Evolutionary conservation across 345 rosid genomes (phyloP).

Genomic region (Eucalyptus viminalis): DNA sequence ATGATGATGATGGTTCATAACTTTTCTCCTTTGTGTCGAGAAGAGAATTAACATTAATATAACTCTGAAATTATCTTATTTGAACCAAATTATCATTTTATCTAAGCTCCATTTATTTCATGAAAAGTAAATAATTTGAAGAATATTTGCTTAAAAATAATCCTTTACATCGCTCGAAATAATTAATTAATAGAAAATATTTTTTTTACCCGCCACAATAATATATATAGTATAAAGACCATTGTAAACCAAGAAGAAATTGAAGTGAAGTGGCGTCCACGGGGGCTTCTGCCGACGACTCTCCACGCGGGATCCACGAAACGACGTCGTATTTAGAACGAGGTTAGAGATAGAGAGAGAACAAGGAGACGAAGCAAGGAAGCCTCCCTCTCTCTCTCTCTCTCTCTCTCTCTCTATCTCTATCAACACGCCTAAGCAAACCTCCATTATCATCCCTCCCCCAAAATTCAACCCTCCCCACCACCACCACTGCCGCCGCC

Average conservation of each 20-base stretch:
- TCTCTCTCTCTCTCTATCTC: neutral
- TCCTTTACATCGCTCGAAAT: no score
- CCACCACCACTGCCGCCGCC: neutral
- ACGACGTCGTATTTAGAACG: neutral
- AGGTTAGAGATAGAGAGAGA: neutral
- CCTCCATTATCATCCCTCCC: neutral
- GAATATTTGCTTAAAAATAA: fast-evolving
- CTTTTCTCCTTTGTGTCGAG: fast-evolving
- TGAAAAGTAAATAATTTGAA: no score
- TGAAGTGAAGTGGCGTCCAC: neutral
- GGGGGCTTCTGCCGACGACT: neutral
- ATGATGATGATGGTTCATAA: neutral
- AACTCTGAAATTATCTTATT: fast-evolving
- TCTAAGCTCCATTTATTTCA: fast-evolving
- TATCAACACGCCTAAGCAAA: neutral
- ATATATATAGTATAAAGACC: no score
- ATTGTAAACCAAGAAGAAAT: neutral
- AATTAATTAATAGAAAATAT: no score
- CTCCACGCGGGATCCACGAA: neutral
- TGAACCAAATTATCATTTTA: fast-evolving
- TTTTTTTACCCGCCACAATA: fast-evolving
- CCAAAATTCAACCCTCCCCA: neutral
- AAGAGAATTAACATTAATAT: fast-evolving
- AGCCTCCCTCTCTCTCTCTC: no score
- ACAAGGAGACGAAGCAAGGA: no score